Evolutionary conservation across 164 flowering plant species (phyloP), one percentile per base, ranked within the genome.

Genomic region (Sedum album): DNA sequence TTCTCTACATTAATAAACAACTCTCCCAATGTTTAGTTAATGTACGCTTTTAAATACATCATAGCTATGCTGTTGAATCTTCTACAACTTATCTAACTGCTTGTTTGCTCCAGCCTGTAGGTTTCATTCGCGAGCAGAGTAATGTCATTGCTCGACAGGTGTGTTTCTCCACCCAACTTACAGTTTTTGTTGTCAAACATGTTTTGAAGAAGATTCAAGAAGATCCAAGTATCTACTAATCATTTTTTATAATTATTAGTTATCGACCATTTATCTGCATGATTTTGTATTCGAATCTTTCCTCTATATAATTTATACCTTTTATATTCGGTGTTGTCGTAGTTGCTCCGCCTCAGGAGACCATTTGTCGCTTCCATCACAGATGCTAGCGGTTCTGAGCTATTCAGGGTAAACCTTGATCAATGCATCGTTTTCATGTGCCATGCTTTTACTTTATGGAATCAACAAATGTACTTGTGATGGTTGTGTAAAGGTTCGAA

Each of bases 121-220:
- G 98, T 77, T 83, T 81, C 66, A 90, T 93, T n/a, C 86, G 90
- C 23, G 98, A 93, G 74, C 87, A 93, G 74, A 93, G 98, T 72
- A 86, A 86, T 79, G 30, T 85, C 49, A 73, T 93, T 71, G 81
- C 79, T 48, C 82, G 98, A 76, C 98, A 90, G 96, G 98, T 93
- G 68, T 53, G 62, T 57, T 15, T 44, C 41, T 10, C 62, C 42
- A 15, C 21, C 38, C 36, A 2, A 30, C 20, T 48, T 11, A 51
- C 21, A 0, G 21, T 57, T 57, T 25, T 57, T 57, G n/a, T 57
- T 26, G 5, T 21, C 21, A 0, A 6, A 51, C 4, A 9, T 57
- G 33, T 14, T 57, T 13, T 57, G 21, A 51, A 51, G 5, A n/a
- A 51, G 28, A 8, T 51, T 51, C 57, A 51, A 23, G 11, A 0